Conservation (phyloP, 2,329 filamentous ascomycete genomes). For the Xylariaceae sp. region DNA sequence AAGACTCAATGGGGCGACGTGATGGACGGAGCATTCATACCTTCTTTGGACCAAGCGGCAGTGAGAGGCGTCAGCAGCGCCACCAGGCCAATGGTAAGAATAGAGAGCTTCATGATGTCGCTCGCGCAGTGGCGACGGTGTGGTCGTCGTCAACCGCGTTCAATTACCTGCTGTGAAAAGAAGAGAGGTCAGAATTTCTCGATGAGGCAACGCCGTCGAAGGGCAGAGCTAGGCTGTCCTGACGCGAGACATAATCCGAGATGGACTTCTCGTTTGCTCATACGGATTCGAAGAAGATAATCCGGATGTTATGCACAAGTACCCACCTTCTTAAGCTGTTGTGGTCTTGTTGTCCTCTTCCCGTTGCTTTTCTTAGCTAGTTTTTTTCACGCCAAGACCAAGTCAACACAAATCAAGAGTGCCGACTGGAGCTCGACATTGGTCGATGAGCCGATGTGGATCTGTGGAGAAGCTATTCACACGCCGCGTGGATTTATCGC, state of each 20-base stretch:
- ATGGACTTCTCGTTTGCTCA: neutral
- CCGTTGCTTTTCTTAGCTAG: neutral
- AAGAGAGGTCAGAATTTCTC: neutral
- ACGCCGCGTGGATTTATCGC: too few relatives aligned
- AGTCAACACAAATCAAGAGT: neutral
- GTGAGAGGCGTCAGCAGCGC: slow-evolving; percentile 61
- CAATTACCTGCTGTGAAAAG: neutral
- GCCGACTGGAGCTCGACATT: neutral
- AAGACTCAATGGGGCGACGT: neutral
- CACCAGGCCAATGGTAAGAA: slow-evolving; percentile 63
- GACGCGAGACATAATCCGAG: neutral
- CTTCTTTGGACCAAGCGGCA: slow-evolving; percentile 82
- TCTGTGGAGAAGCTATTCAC: neutral
- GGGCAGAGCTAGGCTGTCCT: neutral
- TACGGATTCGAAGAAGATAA: neutral
- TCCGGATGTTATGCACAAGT: neutral
- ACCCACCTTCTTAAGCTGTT: neutral
- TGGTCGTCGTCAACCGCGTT: neutral
- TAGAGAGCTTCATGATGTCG: slow-evolving; percentile 64
- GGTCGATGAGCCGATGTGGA: neutral
- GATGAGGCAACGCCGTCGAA: slow-evolving; percentile 16
- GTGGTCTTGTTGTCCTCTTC: slow-evolving; percentile 1
- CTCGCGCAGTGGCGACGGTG: neutral
- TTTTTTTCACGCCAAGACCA: neutral
- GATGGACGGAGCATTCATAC: slow-evolving; percentile 37